Evolutionary conservation across 495 filamentous ascomycete species (phyloP), one percentile per base, ranked within the genome.

Genomic region (Annulohypoxylon bovei): DNA sequence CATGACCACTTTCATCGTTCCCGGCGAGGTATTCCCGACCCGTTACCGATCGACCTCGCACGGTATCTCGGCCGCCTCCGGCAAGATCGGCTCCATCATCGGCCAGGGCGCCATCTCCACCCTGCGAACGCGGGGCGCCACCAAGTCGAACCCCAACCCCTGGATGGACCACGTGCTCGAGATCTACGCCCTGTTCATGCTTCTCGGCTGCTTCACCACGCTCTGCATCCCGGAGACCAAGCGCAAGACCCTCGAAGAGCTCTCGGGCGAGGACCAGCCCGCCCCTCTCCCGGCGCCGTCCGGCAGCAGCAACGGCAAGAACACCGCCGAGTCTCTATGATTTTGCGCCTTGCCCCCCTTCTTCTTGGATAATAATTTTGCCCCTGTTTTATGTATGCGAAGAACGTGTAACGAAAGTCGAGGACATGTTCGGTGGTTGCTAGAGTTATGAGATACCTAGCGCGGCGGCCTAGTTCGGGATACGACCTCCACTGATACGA

Each of bases 1-100:
- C 79, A 87, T 90, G 27, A 94, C 93, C 3, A 97, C 93, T 8
- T 97, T 97, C 86, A 91, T 97, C 71, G 91, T 97, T 0, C 93
- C 94, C 8, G 93, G 92, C 22, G 94, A 97, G 74, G 89, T 91
- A 62, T 97, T 95, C 86, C 94, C 94, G 0, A 97, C 94, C 0
- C 88, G 91, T 30, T 95, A 94, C 80, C 87, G 94, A 9, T 92
- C 88, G 30, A 93, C 92, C 37, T 92, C 89, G 33, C 93, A 97
- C 81, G 94, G 94, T 62, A 88, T 97, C 77, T 93, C 90, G 4
- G 94, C 93, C 25, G 94, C 92, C 0, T 85, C 89, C 2, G 94
- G 94, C 37, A 97, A 97, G 76, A 75, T 96, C 23, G 93, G 94
- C 23, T 90, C 92, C 68, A 95, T 93, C 77, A 82, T 82, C 73